Evolutionary conservation across 2,329 filamentous ascomycete species (phyloP).

Genomic region (Exophiala dermatitidis): DNA sequence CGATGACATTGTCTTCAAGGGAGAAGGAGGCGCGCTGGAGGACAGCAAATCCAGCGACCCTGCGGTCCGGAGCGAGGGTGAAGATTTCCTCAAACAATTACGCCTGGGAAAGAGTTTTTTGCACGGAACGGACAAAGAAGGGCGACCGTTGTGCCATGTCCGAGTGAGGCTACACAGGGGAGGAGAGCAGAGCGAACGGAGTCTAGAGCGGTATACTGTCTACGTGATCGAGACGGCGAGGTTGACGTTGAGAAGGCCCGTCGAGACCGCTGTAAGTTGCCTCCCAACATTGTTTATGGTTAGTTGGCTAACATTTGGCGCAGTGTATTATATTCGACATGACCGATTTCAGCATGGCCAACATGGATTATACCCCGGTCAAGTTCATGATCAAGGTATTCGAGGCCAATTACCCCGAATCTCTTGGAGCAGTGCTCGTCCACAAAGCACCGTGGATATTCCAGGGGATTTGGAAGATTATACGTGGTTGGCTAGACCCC

Average conservation of each 20-base stretch:
- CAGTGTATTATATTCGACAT: slow-evolving; percentile 93
- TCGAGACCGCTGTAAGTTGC: slow-evolving; percentile 79
- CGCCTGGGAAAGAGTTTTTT: slow-evolving; percentile 89
- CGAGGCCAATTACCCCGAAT: slow-evolving; percentile 96
- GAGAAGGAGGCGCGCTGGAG: slow-evolving; percentile 61
- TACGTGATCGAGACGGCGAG: slow-evolving; percentile 92
- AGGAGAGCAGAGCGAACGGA: slow-evolving; percentile 73
- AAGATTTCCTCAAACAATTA: slow-evolving; percentile 76
- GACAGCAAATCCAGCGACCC: slow-evolving; percentile 54
- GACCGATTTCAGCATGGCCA: slow-evolving; percentile 85
- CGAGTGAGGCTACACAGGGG: slow-evolving; percentile 73
- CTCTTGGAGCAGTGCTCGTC: slow-evolving; percentile 77
- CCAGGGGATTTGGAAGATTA: slow-evolving; percentile 96
- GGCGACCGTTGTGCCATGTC: slow-evolving; percentile 80
- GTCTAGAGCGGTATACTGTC: slow-evolving; percentile 82
- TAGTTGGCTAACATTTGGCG: not conserved
- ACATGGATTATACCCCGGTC: slow-evolving; percentile 96
- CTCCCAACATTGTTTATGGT: not conserved
- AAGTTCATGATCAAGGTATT: slow-evolving; percentile 99
- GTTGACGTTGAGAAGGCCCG: slow-evolving; percentile 66
- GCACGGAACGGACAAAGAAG: slow-evolving; percentile 76
- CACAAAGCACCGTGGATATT: slow-evolving; percentile 98
- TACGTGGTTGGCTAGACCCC: slow-evolving; percentile 91
- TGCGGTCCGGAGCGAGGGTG: slow-evolving; percentile 57
- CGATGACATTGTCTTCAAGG: slow-evolving; percentile 72